Base-by-base conservation (phyloP, 345 rosid species). In the Reutealis trisperma region DNA sequence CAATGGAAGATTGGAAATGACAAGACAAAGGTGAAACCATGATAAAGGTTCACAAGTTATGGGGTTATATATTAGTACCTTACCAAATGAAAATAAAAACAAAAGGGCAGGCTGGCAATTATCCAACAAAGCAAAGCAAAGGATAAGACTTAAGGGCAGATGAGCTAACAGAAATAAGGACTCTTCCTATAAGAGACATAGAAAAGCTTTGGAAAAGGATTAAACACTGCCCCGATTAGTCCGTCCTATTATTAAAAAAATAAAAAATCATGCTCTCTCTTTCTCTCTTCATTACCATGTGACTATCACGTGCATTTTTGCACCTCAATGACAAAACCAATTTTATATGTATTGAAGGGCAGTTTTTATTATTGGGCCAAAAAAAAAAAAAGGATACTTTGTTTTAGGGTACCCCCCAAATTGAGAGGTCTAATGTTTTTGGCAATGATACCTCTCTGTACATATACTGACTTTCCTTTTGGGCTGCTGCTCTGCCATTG, bases 261-360 rank as follows among this genome's bases (percentile, higher is more conserved):
- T 44, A 44, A 44, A 44, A 69, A 52, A 74, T 79, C 58, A 70
- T 74, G 75, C 67, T 30, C 42, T 47, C 15, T 51, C 78, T 47
- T 9, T 51, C 78, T 9, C 6, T 66, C 42, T 27, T 27, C 63
- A 37, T 59, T 49, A 34, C 64, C 83, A 67, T 8, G 79, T 72
- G 80, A n/a, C 59, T 54, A 65, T 75, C 76, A 75, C 76, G 75
- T 80, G 75, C 32, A 11, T 1, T 25, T 71, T 80, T 66, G 67
- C 78, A 68, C 71, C 63, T 79, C 37, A 55, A 51, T 70, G 66
- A 75, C 79, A 55, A 68, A 64, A 15, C 18, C 25, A 51, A 51
- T 18, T 30, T 32, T 45, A 47, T 27, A 57, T 42, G 2, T 27
- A 27, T 1, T 27, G 30, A 27, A 27, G 30, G 30, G 30, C 1